Evolutionary conservation across 1,284 basidiomycete species (phyloP).

Genomic region (Exsudoporus floridanus): DNA sequence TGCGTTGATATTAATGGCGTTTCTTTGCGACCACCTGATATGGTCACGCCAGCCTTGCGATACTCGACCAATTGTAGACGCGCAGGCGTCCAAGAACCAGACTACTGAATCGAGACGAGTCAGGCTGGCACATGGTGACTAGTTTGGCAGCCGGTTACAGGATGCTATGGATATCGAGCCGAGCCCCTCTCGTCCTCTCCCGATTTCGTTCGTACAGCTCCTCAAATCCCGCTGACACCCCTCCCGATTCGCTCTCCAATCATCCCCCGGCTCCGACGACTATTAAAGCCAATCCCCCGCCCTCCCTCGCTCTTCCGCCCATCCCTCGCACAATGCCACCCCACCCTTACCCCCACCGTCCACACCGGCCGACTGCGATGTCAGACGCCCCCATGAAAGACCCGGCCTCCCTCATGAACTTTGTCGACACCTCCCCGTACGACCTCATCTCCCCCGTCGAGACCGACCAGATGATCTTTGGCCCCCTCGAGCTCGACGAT

Average conservation of each 20-base stretch:
- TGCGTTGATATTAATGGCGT: slow-evolving; percentile 14
- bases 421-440: slow-evolving; percentile 41
- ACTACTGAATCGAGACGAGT: slow-evolving; percentile 38
- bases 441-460: slow-evolving; percentile 40
- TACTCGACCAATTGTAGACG: slow-evolving; percentile 17
- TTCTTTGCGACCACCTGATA: slow-evolving; percentile 20
- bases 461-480: slow-evolving; percentile 59
- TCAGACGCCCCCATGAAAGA: slow-evolving; percentile 44
- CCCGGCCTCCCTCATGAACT: slow-evolving; percentile 43
- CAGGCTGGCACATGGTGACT: slow-evolving; percentile 38
- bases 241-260: slow-evolving; percentile 29
- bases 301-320: slow-evolving; percentile 29
- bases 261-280: slow-evolving; percentile 24
- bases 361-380: slow-evolving; percentile 23
- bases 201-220: slow-evolving; percentile 25
- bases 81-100: slow-evolving; percentile 16
- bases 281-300: slow-evolving; percentile 35
- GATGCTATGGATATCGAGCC: slow-evolving; percentile 30
- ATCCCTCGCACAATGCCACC: slow-evolving; percentile 41
- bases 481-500: slow-evolving; percentile 64
- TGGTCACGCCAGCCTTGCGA: slow-evolving; percentile 22
- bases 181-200: slow-evolving; percentile 42
- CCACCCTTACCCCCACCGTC: slow-evolving; percentile 37
- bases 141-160: slow-evolving; percentile 38
- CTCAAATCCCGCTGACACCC: slow-evolving; percentile 18